phyloP scores from a whole-genome alignment of 805 yeast genomes.

The Metschnikowia gelsemii region DNA sequence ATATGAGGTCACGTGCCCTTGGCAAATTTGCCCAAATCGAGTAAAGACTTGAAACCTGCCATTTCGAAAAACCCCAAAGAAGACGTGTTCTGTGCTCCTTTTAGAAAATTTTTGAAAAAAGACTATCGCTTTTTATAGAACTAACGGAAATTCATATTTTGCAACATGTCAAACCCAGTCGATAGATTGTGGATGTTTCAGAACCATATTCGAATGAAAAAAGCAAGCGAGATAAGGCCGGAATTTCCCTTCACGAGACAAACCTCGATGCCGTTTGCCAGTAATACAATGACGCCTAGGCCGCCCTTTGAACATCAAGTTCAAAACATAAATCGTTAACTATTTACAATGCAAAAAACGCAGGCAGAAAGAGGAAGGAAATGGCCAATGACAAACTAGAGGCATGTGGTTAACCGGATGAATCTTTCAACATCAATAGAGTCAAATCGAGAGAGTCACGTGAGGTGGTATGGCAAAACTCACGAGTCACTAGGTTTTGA shows the following conservation, averaged over 20 bases:
- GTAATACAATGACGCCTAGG: neutral
- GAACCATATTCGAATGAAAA: constrained; percentile 17
- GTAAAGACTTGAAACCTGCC: neutral
- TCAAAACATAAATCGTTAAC: constrained; percentile 9
- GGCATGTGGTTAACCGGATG: too few species aligned
- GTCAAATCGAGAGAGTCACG: neutral
- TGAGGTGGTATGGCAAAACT: neutral
- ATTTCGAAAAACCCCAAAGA: neutral
- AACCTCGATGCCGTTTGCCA: neutral
- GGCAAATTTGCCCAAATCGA: neutral
- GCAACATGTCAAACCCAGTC: constrained; percentile 15
- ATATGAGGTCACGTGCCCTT: constrained; percentile 6
- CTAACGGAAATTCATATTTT: neutral
- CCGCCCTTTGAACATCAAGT: neutral
- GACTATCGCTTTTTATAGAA: neutral
- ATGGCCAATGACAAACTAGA: neutral
- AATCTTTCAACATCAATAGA: too few species aligned
- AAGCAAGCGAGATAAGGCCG: constrained; percentile 18
- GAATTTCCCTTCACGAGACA: constrained; percentile 17
- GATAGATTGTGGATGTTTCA: constrained; percentile 22
- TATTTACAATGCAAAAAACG: constrained; percentile 7
- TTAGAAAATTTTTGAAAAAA: neutral
- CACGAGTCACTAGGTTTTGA: neutral
- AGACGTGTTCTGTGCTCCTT: neutral
- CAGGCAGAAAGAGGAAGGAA: neutral